These are phyloP conservation scores for Diversispora epigaea DNA, from an alignment of 192 early-diverging fungal genomes.

Conservation along the genomic window DNA sequence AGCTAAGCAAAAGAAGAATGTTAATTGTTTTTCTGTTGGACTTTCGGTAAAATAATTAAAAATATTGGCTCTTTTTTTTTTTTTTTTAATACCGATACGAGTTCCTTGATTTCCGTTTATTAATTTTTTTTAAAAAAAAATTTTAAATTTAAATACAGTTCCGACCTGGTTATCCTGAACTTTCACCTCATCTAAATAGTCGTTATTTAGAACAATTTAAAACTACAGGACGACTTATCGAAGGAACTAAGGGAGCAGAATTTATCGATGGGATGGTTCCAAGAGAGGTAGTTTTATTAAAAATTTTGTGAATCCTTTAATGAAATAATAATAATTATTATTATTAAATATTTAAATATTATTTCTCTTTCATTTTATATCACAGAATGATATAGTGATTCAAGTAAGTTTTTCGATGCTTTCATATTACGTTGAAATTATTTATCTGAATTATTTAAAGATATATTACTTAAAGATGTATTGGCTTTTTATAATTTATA, in stretches of 20 bases:
- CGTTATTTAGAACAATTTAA: not conserved
- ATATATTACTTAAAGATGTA: not conserved
- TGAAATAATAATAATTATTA: not conserved
- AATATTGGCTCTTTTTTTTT: too few species aligned
- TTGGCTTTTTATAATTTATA: conserved; percentile 6
- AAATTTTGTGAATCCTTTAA: not conserved
- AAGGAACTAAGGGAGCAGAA: conserved; percentile 29
- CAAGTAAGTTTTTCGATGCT: not conserved
- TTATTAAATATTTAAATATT: not conserved
- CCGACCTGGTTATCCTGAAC: conserved; percentile 28
- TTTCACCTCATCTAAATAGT: conserved; percentile 17
- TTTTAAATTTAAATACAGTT: conserved; percentile 16
- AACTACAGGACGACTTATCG: conserved; percentile 8
- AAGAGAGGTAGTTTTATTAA: not conserved
- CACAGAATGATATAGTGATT: conserved; percentile 30
- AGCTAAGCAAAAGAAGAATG: conserved; percentile 21
- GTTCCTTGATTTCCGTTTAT: not conserved
- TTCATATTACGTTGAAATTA: not conserved
- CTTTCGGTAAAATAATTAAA: conserved; percentile 4
- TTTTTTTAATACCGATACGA: too few species aligned
- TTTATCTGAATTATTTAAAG: not conserved
- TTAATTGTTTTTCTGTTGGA: conserved; percentile 24
- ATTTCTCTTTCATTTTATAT: not conserved
- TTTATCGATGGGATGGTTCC: conserved; percentile 33
- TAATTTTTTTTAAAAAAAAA: not conserved